These are phyloP conservation scores for Neckera pumila DNA, from an alignment of 225 moss, liverwort and hornwort species.

Conservation along the genomic window DNA sequence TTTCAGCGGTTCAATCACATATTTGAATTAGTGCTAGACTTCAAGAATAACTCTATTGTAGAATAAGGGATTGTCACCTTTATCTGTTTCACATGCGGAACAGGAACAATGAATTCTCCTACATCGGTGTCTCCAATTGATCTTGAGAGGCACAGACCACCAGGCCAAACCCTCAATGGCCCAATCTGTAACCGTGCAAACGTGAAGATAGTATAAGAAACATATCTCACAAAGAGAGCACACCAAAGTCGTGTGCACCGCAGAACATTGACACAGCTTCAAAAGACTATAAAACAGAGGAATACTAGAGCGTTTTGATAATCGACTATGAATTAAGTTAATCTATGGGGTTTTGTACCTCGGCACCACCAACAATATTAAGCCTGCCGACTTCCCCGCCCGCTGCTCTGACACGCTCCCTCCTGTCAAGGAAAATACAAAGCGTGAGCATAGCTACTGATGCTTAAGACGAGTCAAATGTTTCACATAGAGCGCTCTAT, in stretches of 20 bases:
- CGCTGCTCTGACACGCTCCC: constrained; percentile 67
- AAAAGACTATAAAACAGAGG: background rate
- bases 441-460: background rate
- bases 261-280: background rate
- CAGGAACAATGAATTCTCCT: constrained; percentile 82
- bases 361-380: constrained; percentile 73
- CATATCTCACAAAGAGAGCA: background rate
- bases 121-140: constrained; percentile 87
- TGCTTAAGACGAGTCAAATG: background rate
- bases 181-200: constrained; percentile 45
- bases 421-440: constrained; percentile 14
- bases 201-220: background rate
- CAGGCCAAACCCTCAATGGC: constrained; percentile 89
- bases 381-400: constrained; percentile 87
- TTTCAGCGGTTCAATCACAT: background rate
- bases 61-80: constrained; percentile 13
- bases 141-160: constrained; percentile 76
- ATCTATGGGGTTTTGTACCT: constrained; percentile 6
- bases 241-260: background rate
- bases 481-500: background rate
- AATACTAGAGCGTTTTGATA: background rate
- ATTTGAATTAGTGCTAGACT: background rate
- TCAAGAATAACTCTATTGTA: background rate
- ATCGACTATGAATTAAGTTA: background rate
- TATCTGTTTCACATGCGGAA: constrained; percentile 87